Base-by-base conservation (phyloP, 768 basidiomycete species). In the Clathrus columnatus region DNA sequence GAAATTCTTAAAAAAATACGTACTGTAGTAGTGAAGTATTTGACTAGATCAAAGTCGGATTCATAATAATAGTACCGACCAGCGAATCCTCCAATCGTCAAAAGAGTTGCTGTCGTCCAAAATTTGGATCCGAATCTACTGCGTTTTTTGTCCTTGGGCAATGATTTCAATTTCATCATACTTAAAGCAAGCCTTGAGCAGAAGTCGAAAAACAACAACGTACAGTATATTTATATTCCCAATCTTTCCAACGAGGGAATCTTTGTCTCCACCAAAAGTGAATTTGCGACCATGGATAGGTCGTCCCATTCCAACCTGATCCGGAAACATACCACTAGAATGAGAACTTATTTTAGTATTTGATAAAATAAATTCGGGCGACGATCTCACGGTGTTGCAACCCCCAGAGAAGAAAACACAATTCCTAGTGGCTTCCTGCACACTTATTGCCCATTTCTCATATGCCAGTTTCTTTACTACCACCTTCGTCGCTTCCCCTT, bases 381-480 rank as follows among this genome's bases (percentile, higher is more conserved):
- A n/a, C n/a, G n/a, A n/a, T n/a, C n/a, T 11, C 7, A 36, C 36
- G 7, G 11, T 36, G 2, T 8, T 36, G 36, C 36, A 36, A 4
- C 2, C n/a, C n/a, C n/a, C 36, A 4, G 11, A 30, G 54, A 17
- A 29, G 26, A 47, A 48, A 2, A 64, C 57, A 26, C 29, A 44
- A 16, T 47, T 55, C 51, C 57, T 60, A 55, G 61, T 59, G 43
- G 56, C 59, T 11, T n/a, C 30, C 20, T 63, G 53, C 21, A 66
- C 30, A 0, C n/a, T 11, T 0, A 20, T 18, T 27, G 51, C 51
- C 54, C 55, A 60, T 17, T 46, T 21, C 26, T 49, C 48, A 20
- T 63, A 60, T 1, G 62, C 65, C 7, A 21, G 21, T 18, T 51
- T 62, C 8, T 63, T 61, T 46, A 62, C 65, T 49, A 66, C 62